Conservation (phyloP, 306 rosid species). For the Trifolium repens region DNA sequence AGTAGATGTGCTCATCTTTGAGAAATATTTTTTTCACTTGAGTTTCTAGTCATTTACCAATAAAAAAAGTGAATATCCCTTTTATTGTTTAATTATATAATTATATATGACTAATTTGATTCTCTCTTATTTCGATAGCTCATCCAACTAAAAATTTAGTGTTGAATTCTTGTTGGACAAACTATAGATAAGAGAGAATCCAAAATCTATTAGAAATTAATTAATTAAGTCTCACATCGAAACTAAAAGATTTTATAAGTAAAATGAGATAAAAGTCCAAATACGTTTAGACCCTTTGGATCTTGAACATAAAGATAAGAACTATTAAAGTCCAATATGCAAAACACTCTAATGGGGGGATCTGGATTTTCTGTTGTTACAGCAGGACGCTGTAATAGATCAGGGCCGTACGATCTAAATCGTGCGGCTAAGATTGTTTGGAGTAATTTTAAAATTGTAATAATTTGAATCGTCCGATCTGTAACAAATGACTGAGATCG, state of each 20-base stretch:
- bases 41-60: too few relatives aligned
- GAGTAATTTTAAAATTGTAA: too few relatives aligned
- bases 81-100: not conserved
- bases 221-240: too few relatives aligned
- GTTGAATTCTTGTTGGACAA: not conserved
- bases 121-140: not conserved
- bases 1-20: not conserved
- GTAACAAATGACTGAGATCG: too few relatives aligned
- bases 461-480: too few relatives aligned
- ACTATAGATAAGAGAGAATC: not conserved
- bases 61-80: not conserved
- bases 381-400: too few relatives aligned
- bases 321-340: not conserved
- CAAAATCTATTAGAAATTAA: too few relatives aligned
- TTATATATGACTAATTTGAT: not conserved
- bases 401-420: too few relatives aligned
- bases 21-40: not conserved
- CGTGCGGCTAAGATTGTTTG: too few relatives aligned
- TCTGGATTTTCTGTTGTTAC: too few relatives aligned
- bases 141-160: not conserved
- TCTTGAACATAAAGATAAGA: not conserved
- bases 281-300: too few relatives aligned
- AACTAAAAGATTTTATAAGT: not conserved
- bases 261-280: not conserved
- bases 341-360: too few relatives aligned